phyloP scores from a whole-genome alignment of 1,284 basidiomycete genomes.

The Golubevia pallescens region DNA sequence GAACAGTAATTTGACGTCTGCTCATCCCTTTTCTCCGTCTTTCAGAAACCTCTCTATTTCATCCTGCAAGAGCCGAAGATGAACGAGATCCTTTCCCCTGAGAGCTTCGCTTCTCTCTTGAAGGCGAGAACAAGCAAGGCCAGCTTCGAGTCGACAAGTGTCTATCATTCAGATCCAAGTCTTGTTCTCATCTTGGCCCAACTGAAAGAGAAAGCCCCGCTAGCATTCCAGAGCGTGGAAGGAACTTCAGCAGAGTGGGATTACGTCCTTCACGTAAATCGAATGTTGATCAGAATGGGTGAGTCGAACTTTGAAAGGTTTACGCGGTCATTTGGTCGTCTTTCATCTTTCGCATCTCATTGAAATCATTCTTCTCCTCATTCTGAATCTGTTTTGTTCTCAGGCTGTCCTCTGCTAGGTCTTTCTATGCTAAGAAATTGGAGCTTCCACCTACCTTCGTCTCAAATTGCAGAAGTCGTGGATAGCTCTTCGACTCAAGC shows the following conservation, averaged over 20 bases:
- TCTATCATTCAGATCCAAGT: conserved; percentile 31
- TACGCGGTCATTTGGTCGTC: no score
- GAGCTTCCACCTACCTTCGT: conserved; percentile 30
- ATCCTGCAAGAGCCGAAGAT: no score
- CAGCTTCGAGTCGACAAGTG: no score
- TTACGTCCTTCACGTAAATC: conserved; percentile 30
- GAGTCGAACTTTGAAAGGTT: no score
- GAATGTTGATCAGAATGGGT: conserved; percentile 23
- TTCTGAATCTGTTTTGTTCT: background rate
- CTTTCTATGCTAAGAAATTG: conserved; percentile 36
- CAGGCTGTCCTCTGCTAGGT: conserved; percentile 38
- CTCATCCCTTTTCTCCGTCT: no score
- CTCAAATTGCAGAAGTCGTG: conserved; percentile 13
- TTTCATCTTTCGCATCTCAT: no score
- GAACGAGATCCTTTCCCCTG: no score
- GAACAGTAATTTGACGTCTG: no score
- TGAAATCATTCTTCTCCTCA: no score
- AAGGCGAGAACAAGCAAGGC: no score
- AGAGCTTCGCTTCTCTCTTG: no score
- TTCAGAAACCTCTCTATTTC: no score
- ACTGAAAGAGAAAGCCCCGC: conserved; percentile 25
- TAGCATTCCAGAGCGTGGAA: conserved; percentile 35
- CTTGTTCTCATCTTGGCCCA: conserved; percentile 33
- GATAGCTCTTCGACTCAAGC: conserved; percentile 15
- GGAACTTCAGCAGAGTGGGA: conserved; percentile 24